Base-by-base conservation (phyloP, 208 protist genomes). In the Tritrichomonas musculus region DNA sequence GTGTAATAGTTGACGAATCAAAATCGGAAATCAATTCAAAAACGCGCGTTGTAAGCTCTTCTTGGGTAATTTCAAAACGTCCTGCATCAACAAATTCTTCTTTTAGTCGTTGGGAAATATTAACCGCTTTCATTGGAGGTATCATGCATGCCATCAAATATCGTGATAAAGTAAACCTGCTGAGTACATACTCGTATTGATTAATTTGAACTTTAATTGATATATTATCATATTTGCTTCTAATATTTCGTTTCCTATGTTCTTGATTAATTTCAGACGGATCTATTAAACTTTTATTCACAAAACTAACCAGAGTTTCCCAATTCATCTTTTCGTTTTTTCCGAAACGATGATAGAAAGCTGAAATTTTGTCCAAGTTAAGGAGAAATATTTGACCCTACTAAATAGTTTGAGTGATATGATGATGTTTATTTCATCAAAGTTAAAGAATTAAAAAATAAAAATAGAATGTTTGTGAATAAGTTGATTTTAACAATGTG, bases 191-290 rank as follows among this genome's bases (percentile, higher is more conserved):
- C 36, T 88, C 77, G 22, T 88, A 88, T 50, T 88, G 44, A 60
- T 88, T 47, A 27, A 88, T 88, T 60, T 88, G 53, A 5, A 88
- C 77, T 39, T 39, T 41, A 60, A 88, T n/a, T n/a, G 77, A 88
- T 22, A 88, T 88, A 88, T 88, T 57, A 57, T 88, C 77, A 30
- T 88, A 88, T 57, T 88, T 88, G 33, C n/a, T 44, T n/a, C 77
- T 41, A 47, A 88, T 44, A 14, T 53, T 88, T 88, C 77, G 9
- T 47, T 57, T 49, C 11, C 47, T 53, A 36, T 88, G 77, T 47
- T 88, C 77, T n/a, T 88, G 77, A 17, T 88, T 41, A 33, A 88
- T 88, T 39, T 88, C 14, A 8, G 77, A 88, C 39, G 77, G 77
- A 57, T 88, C 47, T 17, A 88, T 57, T 33, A 88, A 30, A 17